phyloP scores from a whole-genome alignment of 2,329 filamentous ascomycete species.

The Tolypocladium capitatum region DNA sequence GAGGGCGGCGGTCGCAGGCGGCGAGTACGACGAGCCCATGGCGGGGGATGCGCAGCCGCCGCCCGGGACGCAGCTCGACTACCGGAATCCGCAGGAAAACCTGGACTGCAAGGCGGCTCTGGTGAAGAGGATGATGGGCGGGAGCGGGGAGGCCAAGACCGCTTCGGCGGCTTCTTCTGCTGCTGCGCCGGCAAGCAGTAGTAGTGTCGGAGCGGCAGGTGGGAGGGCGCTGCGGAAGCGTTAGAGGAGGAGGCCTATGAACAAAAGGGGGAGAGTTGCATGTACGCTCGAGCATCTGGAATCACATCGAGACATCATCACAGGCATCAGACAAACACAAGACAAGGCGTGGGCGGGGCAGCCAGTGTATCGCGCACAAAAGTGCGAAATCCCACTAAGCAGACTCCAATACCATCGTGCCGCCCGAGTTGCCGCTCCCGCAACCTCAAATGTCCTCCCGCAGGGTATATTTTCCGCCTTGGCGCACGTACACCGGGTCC shows the following conservation, averaged over 20 bases:
- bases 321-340: background rate
- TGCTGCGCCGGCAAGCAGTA: background rate
- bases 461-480: background rate
- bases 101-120: conserved; percentile 27
- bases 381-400: background rate
- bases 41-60: conserved; percentile 19
- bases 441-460: background rate
- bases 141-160: conserved; percentile 5
- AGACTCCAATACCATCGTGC: background rate
- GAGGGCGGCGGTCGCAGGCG: background rate
- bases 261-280: too few relatives aligned
- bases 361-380: background rate
- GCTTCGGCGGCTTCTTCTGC: background rate
- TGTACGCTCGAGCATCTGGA: background rate
- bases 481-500: background rate
- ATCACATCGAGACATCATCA: background rate
- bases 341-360: background rate
- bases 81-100: conserved; percentile 34
- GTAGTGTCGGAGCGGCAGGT: conserved; percentile 2
- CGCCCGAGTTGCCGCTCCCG: background rate
- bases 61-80: conserved; percentile 39
- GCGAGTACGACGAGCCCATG: conserved; percentile 9
- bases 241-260: background rate
- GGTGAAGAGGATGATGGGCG: conserved; percentile 29
- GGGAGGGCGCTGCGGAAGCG: conserved; percentile 12